Conservation (phyloP, 306 rosid species). For the Albizia julibrissin region DNA sequence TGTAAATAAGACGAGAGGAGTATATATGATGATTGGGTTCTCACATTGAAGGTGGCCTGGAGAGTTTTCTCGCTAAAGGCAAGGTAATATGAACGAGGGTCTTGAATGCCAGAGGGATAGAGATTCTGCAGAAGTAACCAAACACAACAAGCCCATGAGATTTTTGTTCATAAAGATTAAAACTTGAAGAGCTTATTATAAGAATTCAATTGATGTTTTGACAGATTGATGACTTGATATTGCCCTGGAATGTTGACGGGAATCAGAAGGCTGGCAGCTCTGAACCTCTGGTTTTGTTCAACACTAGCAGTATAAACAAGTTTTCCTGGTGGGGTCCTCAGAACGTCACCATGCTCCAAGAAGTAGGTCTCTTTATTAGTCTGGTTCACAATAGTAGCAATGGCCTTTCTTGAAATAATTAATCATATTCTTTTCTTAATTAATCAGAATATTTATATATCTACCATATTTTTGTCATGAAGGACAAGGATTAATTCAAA, state of each 20-base stretch:
- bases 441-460: no score
- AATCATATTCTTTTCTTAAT: no score
- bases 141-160: no score
- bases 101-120: not conserved
- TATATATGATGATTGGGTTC: not conserved
- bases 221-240: slow-evolving; percentile 6
- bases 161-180: no score
- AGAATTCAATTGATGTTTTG: not conserved
- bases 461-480: not conserved
- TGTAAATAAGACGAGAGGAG: no score
- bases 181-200: no score
- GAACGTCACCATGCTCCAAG: not conserved
- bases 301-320: not conserved
- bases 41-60: slow-evolving; percentile 37
- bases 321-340: not conserved
- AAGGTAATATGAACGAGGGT: slow-evolving; percentile 23
- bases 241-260: not conserved
- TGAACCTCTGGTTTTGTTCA: not conserved
- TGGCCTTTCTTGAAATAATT: slow-evolving; percentile 31
- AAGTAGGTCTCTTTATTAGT: not conserved
- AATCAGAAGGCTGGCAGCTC: not conserved
- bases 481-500: not conserved
- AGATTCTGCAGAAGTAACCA: slow-evolving; percentile 21
- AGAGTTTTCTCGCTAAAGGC: slow-evolving; percentile 35
- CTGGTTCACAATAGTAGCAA: not conserved